Evolutionary conservation across 2,329 filamentous ascomycete genomes (phyloP), one percentile per base, ranked within the genome.

Genomic region (Thelonectria olida): DNA sequence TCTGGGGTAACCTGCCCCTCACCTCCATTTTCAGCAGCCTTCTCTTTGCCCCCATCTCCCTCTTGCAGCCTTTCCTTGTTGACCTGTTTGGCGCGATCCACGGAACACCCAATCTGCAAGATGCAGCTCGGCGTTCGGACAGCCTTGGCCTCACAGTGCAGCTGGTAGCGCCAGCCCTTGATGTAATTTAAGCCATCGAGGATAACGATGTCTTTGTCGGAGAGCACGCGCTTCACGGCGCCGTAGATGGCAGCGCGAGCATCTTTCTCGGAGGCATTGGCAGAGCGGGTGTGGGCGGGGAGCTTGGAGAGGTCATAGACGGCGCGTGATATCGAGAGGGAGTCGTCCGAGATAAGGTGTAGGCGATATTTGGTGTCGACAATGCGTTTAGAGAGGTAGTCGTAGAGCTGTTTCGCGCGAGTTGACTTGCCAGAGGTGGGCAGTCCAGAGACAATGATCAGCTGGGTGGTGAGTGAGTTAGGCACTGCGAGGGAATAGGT

Each of bases 111-210:
- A 44, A 90, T 80, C 75, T 89, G 88, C 64, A 96, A 80, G 58
- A 96, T 87, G 71, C 90, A 93, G 76, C 86, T 91, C 3, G 90
- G 87, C 4, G 92, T 96, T 64, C 89, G 81, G 54, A 92, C 80
- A 48, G 92, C 92, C 78, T 96, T 96, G 36, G 92, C 88, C 78
- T 96, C 92, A 79, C 92, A 95, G 76, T 90, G 90, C 20, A 96
- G 81, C 81, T 96, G 92, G 75, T 96, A 96, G 49, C 92, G 85
- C 86, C 92, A 96, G 36, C 92, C 92, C 76, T 96, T 96, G 79
- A 96, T 96, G 78, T 96, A 96, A 77, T 96, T 96, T 62, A 92
- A 80, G 1, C 89, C 88, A 74, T 96, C 92, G 15, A 93, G 86
- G 47, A 96, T 87, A 53, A 96, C 91, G 59, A 96, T 88, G 72